Conservation (phyloP, 1,139 yeast species). For the Casaregolazyma suthepensis region DNA sequence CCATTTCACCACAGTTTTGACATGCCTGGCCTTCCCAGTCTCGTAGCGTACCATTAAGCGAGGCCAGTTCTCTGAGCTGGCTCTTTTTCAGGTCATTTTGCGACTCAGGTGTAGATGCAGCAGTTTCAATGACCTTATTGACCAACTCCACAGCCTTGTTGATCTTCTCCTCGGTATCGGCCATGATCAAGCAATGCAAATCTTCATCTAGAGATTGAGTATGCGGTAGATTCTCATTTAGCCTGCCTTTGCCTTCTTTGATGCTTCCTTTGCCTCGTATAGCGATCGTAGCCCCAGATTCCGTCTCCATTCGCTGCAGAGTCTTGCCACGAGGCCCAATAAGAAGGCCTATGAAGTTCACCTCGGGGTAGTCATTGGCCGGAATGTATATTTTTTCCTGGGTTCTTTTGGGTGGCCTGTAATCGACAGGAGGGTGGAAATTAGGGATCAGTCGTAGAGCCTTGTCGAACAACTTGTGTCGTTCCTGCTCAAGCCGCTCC, state of each 20-base stretch:
- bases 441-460: conserved; percentile 72
- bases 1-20: conserved; percentile 51
- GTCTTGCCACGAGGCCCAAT: conserved; percentile 97
- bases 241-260: conserved; percentile 72
- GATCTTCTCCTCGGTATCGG: conserved; percentile 74
- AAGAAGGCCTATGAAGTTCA: conserved; percentile 85
- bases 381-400: conserved; percentile 84
- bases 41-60: conserved; percentile 86
- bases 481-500: conserved; percentile 64
- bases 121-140: conserved; percentile 72
- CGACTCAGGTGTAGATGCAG: conserved; percentile 81
- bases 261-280: conserved; percentile 94
- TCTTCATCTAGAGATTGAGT: conserved; percentile 63
- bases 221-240: conserved; percentile 36
- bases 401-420: conserved; percentile 63
- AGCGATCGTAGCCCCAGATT: conserved; percentile 80
- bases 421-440: conserved; percentile 75
- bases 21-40: conserved; percentile 72
- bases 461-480: conserved; percentile 67
- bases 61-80: conserved; percentile 87
- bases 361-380: conserved; percentile 79
- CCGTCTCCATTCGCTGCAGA: conserved; percentile 68
- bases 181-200: conserved; percentile 79
- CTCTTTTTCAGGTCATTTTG: conserved; percentile 88
- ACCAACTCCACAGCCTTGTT: conserved; percentile 70